Conservation (phyloP, 495 filamentous ascomycete species). For the Haplographium delicatum region DNA sequence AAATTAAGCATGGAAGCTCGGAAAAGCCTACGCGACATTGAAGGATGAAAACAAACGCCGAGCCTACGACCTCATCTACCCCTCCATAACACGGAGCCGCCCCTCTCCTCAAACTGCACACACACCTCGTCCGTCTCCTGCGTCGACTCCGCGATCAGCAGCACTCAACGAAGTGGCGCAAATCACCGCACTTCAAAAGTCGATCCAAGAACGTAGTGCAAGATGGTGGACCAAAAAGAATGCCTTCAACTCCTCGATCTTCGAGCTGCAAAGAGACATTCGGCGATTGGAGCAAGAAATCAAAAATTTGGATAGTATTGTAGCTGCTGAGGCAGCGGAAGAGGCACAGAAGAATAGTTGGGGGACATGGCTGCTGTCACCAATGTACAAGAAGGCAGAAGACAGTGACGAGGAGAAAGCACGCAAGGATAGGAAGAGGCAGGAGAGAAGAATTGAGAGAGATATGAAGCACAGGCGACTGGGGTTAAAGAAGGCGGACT, state of each 20-base stretch:
- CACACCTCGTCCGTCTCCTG: slow-evolving; percentile 21
- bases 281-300: slow-evolving; percentile 24
- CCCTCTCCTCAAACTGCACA: slow-evolving; percentile 16
- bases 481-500: slow-evolving; percentile 12
- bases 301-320: slow-evolving; percentile 13
- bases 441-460: slow-evolving; percentile 29
- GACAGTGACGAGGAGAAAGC: slow-evolving; percentile 29
- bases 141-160: slow-evolving; percentile 23
- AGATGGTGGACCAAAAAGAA: slow-evolving; percentile 25
- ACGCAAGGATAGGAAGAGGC: slow-evolving; percentile 25
- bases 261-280: slow-evolving; percentile 24
- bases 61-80: slow-evolving; percentile 30
- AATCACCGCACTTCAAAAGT: slow-evolving; percentile 27
- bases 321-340: slow-evolving; percentile 19
- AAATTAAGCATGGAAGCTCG: slow-evolving; percentile 25
- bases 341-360: slow-evolving; percentile 30
- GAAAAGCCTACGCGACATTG: slow-evolving; percentile 30
- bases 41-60: slow-evolving; percentile 29
- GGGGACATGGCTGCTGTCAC: slow-evolving; percentile 26
- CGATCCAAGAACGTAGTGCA: slow-evolving; percentile 26
- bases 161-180: slow-evolving; percentile 23
- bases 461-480: slow-evolving; percentile 28
- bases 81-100: slow-evolving; percentile 24
- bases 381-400: slow-evolving; percentile 24
- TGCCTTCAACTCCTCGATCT: slow-evolving; percentile 24